Evolutionary conservation across 139 green algal genomes (phyloP).

Genomic region (Picochlorum sp.): DNA sequence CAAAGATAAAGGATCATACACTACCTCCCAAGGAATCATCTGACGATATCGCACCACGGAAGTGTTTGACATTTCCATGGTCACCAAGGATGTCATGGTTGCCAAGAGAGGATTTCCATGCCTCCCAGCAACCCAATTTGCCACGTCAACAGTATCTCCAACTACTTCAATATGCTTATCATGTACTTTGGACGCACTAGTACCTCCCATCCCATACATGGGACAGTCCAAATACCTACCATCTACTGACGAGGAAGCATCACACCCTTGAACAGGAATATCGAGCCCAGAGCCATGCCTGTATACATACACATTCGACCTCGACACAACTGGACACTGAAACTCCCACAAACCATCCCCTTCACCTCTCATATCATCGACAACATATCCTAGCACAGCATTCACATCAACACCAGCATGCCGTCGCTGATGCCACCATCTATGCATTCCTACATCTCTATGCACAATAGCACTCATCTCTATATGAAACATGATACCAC

Average conservation of each 20-base stretch:
- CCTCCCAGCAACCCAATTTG: no score
- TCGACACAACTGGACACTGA: conserved; percentile 48
- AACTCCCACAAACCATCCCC: conserved; percentile 30
- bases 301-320: conserved; percentile 34
- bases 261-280: neutral
- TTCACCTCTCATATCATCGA: no score
- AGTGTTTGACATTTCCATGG: no score
- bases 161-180: no score
- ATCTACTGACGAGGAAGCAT: neutral
- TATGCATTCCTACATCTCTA: neutral
- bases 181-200: conserved; percentile 1
- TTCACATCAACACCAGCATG: neutral
- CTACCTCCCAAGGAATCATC: neutral
- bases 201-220: neutral
- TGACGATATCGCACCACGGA: no score
- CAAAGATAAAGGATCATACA: neutral
- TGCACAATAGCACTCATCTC: neutral
- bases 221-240: neutral
- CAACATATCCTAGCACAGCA: no score
- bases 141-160: no score
- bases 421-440: neutral
- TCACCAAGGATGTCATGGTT: no score
- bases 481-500: neutral
- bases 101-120: no score
- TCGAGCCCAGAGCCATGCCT: conserved; percentile 1